phyloP scores from a whole-genome alignment of 345 rosid species.

The Psidium friedrichsthalianum region DNA sequence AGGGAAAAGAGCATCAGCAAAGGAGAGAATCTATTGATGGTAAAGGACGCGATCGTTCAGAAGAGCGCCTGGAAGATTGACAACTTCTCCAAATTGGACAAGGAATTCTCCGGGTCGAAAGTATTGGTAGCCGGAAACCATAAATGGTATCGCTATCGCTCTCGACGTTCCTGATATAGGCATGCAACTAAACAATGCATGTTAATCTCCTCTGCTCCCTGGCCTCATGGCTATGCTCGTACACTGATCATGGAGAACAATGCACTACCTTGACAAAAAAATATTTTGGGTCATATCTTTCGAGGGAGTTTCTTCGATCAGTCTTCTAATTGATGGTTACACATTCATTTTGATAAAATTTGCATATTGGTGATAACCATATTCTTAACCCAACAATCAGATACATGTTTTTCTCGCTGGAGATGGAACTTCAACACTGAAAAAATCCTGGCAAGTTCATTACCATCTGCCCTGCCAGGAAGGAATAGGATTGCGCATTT shows the following conservation, averaged over 20 bases:
- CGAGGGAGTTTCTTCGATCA: too few species aligned
- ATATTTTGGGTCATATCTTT: neutral
- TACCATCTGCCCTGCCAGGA: neutral
- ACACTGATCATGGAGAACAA: neutral
- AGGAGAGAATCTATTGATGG: conserved; percentile 21
- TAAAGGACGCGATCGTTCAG: neutral
- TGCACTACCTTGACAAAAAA: neutral
- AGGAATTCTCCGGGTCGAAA: conserved; percentile 4
- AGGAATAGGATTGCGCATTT: neutral
- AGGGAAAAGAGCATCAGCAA: conserved; percentile 20
- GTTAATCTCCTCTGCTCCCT: neutral
- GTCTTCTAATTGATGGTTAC: too few species aligned
- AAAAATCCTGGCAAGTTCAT: neutral
- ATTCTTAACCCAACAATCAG: too few species aligned
- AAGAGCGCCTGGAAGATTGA: conserved; percentile 25
- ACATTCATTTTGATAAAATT: too few species aligned
- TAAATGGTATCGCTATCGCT: conserved; percentile 21
- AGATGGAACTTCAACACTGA: neutral
- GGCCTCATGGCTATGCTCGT: neutral
- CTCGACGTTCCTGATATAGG: neutral
- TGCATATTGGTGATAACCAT: too few species aligned
- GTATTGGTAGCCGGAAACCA: conserved; percentile 14
- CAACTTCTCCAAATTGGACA: conserved; percentile 10
- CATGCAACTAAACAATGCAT: neutral
- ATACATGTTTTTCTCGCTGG: too few species aligned